Base-by-base conservation (phyloP, 805 yeast genomes). In the Tetrapisispora fleetii region DNA sequence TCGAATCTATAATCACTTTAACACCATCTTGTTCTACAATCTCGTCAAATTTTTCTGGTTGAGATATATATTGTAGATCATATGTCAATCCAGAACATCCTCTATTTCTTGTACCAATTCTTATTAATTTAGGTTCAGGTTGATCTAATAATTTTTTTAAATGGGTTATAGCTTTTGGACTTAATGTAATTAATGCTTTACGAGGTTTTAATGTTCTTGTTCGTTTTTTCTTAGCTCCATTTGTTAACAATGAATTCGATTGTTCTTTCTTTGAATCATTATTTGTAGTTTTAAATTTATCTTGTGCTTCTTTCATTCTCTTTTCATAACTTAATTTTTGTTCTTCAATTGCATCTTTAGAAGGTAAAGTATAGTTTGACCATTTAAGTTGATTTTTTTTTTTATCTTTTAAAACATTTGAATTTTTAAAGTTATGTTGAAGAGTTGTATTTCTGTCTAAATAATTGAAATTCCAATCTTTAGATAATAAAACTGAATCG, bases 1-100 rank as follows among this genome's bases (percentile, higher is more conserved):
- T 93, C 27, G 98, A 91, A 65, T 93, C 99, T 42, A 93, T 87
- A 48, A 90, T 74, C 2, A 93, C 95, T 64, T 80, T 85, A 38
- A 93, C 95, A 35, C 95, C 97, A 59, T 90, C 96, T 69, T 91
- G 98, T 55, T 79, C 87, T 10, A 93, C 87, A 50, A 83, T 73
- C 68, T 93, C 99, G 67, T 93, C 99, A 60, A 91, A 93, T 69
- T 89, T 88, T n/a, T 90, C 96, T 9, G 97, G 91, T 62, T 78
- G 75, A 28, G 80, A 77, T 38, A 93, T 96, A 68, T 93, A 93
- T 62, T 89, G 96, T 53, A 93, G 71, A 66, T 89, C 83, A 67
- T 93, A 93, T 0, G 95, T 81, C 51, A 93, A 75, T 0, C 99
- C 99, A 0, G 98, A 91, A 66, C 99, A 93, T 4, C 99, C 99